Evolutionary conservation across 257 asterid genomes (phyloP).

Genomic region (Nicotiana attenuata): DNA sequence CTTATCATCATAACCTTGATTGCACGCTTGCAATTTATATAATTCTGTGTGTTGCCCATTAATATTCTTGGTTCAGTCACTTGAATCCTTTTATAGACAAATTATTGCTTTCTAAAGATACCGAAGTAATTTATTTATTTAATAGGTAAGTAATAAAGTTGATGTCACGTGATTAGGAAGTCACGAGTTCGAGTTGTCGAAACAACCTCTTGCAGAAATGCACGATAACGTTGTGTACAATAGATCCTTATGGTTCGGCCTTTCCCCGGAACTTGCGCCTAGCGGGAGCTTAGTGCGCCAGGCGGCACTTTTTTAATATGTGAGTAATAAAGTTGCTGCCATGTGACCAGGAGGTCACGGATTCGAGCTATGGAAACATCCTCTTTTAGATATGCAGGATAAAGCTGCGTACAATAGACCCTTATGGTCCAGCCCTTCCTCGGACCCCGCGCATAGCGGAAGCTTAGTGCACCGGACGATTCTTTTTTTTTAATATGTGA

Average conservation of each 20-base stretch:
- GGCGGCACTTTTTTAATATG: no score
- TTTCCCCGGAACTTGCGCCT: fast-evolving
- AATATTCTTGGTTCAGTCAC: neutral
- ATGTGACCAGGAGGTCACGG: no score
- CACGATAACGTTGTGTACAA: no score
- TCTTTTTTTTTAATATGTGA: no score
- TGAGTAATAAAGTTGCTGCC: no score
- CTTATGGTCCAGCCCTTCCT: no score
- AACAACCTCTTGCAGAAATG: fast-evolving
- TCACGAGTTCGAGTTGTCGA: fast-evolving
- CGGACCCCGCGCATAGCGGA: no score
- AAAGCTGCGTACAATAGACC: no score
- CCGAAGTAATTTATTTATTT: neutral
- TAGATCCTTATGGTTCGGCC: no score
- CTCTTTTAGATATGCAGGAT: no score
- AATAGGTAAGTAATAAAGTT: neutral
- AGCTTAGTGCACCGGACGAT: fast-evolving
- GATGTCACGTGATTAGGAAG: fast-evolving
- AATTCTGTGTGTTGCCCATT: neutral
- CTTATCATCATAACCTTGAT: conserved; percentile 28
- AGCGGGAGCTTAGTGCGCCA: no score
- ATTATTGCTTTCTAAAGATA: neutral
- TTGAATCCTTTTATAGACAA: neutral
- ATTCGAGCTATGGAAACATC: no score
- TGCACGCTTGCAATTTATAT: conserved; percentile 43